Conservation (phyloP, 495 filamentous ascomycete species). For the Podospora bellae-mahoneyi region DNA sequence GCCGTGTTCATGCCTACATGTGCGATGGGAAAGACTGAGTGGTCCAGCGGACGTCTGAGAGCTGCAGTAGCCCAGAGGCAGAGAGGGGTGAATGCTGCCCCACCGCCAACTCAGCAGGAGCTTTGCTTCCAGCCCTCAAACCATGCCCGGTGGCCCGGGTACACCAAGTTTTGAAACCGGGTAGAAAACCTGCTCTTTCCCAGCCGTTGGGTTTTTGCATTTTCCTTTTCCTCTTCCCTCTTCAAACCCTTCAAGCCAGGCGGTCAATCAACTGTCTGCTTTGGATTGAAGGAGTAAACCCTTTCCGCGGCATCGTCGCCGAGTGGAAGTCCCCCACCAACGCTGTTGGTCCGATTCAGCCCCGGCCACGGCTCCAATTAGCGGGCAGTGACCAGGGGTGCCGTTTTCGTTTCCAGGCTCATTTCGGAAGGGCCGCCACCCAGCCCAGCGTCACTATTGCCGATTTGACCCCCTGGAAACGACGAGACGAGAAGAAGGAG, state of each 20-base stretch:
- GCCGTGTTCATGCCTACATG: background rate
- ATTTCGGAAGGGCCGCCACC: slow-evolving; percentile 13
- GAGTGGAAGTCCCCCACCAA: slow-evolving; percentile 11
- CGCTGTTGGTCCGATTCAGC: background rate
- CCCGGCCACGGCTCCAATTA: slow-evolving; percentile 14
- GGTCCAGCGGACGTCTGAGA: background rate
- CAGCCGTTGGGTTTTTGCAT: slow-evolving; percentile 1
- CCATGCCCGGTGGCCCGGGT: slow-evolving; percentile 2
- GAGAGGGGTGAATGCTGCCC: slow-evolving; percentile 12
- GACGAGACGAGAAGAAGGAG: background rate
- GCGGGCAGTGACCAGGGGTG: slow-evolving; percentile 17
- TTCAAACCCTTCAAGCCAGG: slow-evolving; percentile 3
- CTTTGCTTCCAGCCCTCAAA: slow-evolving; percentile 3
- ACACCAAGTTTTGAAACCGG: background rate
- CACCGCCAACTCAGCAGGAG: slow-evolving; percentile 34
- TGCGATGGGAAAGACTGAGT: background rate
- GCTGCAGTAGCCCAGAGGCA: background rate
- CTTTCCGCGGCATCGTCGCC: background rate
- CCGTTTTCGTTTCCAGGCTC: slow-evolving; percentile 20
- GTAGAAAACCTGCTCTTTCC: slow-evolving; percentile 18
- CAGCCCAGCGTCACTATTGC: slow-evolving; percentile 2
- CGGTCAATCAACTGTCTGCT: slow-evolving; percentile 12
- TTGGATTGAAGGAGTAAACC: background rate
- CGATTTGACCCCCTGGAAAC: slow-evolving; percentile 3
- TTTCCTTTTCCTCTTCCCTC: slow-evolving; percentile 3